phyloP scores from a whole-genome alignment of 139 green algal genomes.

The Nannochloris sp. region DNA sequence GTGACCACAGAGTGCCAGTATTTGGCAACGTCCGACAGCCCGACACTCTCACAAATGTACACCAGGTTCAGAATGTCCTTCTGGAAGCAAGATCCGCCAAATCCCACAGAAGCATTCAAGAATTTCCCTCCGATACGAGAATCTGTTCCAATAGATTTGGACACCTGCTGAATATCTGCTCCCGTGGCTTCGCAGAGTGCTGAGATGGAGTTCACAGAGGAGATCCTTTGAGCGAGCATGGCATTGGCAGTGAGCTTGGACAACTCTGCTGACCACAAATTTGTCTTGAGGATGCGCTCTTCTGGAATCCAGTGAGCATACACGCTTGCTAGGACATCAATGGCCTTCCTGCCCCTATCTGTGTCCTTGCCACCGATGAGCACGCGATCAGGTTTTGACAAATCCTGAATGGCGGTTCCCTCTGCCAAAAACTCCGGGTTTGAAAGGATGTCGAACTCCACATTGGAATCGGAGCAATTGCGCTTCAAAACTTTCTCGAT shows the following conservation, averaged over 20 bases:
- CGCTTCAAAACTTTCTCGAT: constrained; percentile 87
- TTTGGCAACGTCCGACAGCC: constrained; percentile 85
- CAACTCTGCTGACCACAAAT: constrained; percentile 97
- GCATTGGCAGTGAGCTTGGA: constrained; percentile 98
- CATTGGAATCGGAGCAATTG: constrained; percentile 59
- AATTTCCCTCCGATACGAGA: constrained; percentile 95
- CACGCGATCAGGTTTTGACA: constrained; percentile 56
- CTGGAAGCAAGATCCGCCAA: constrained; percentile 99
- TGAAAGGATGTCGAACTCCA: constrained; percentile 94
- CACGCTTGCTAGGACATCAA: constrained; percentile 62
- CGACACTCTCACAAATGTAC: constrained; percentile 94
- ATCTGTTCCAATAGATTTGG: constrained; percentile 88
- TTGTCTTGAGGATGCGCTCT: constrained; percentile 87
- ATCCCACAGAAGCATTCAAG: constrained; percentile 92
- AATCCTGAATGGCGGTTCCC: constrained; percentile 80
- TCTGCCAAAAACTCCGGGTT: constrained; percentile 87
- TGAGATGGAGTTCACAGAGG: constrained; percentile 97
- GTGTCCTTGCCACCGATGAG: constrained; percentile 81
- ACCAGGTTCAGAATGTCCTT: constrained; percentile 98
- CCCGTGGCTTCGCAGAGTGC: constrained; percentile 94
- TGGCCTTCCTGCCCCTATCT: constrained; percentile 53
- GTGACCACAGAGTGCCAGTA: constrained; percentile 91
- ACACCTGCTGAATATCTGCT: constrained; percentile 88
- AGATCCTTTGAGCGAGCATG: constrained; percentile 97
- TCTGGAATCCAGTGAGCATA: constrained; percentile 94